A percentile compares a stretch with the other conserved stretches of the same genome.
These are phyloP conservation scores for Dryadomyces quercus-mongolicae DNA, from an alignment of 2,329 filamentous ascomycete genomes.

Conservation along the genomic window DNA sequence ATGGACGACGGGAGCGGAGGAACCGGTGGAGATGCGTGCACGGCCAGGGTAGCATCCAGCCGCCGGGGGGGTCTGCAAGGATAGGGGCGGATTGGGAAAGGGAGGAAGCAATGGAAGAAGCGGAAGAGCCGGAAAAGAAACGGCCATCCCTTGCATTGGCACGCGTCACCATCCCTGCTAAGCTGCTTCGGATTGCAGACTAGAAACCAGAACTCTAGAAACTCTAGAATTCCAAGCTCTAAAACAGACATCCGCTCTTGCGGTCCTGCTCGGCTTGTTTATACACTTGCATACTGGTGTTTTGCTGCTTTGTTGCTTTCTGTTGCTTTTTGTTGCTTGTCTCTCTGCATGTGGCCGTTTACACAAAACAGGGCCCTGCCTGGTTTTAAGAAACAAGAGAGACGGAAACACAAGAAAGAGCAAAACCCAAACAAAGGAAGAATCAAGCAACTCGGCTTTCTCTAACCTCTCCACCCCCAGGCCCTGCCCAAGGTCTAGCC, in stretches of 20 bases:
- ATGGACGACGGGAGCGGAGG: neutral
- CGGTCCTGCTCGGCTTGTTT: neutral
- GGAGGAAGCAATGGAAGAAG: neutral
- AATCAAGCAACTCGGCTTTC: neutral
- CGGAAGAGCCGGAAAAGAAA: neutral
- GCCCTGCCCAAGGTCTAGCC: too few species aligned
- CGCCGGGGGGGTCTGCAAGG: neutral
- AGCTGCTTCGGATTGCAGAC: too few species aligned
- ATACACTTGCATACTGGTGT: constrained; percentile 1
- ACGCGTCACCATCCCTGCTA: neutral
- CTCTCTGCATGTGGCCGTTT: neutral
- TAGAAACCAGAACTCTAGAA: too few species aligned
- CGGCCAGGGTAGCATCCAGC: neutral
- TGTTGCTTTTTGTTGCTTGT: neutral
- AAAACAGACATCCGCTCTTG: neutral
- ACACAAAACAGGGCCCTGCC: neutral
- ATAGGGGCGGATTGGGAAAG: neutral
- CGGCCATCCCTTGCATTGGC: neutral
- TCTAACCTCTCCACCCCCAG: too few species aligned
- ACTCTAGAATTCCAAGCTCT: too few species aligned
- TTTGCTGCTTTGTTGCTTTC: too few species aligned
- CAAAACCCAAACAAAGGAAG: neutral
- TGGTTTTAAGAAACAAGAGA: neutral
- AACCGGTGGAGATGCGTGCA: neutral
- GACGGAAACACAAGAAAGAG: neutral